Conservation (phyloP, 2,329 filamentous ascomycete genomes). For the Arthrobotrys iridis region DNA sequence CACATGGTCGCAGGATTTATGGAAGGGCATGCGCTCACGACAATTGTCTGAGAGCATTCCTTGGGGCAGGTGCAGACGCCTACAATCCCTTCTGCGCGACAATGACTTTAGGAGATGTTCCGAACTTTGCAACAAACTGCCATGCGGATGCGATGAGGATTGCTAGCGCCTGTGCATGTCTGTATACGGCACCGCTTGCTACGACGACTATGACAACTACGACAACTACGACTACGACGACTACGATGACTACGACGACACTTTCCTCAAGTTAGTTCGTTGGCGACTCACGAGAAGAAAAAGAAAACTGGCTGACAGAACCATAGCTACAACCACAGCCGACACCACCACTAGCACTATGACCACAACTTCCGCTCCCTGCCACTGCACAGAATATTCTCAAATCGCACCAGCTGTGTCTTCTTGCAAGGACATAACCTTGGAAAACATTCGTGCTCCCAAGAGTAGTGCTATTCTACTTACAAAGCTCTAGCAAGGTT, state of each 20-base stretch:
- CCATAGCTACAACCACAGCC: constrained; percentile 5
- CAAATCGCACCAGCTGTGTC: constrained; percentile 61
- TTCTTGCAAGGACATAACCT: constrained; percentile 63
- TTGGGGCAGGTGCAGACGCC: constrained; percentile 10
- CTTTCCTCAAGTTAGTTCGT: constrained; percentile 7
- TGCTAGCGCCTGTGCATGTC: constrained; percentile 36
- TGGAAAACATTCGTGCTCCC: constrained; percentile 62
- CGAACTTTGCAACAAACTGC: constrained; percentile 32
- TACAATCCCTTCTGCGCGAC: constrained; percentile 30
- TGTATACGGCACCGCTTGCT: constrained; percentile 26
- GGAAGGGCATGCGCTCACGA: constrained; percentile 35
- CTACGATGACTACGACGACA: constrained; percentile 11
- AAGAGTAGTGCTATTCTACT: constrained; percentile 62
- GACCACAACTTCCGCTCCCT: constrained; percentile 14
- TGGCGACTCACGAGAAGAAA: not conserved
- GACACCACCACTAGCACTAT: constrained; percentile 17
- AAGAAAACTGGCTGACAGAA: not conserved
- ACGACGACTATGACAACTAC: constrained; percentile 26
- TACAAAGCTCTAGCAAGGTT: constrained; percentile 61
- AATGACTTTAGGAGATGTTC: constrained; percentile 18
- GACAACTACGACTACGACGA: constrained; percentile 15
- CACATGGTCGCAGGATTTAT: constrained; percentile 16
- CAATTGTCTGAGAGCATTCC: constrained; percentile 41
- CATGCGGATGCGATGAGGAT: constrained; percentile 19
- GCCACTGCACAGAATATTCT: constrained; percentile 57